Evolutionary conservation across 208 protist species (phyloP).

Genomic region (Blastocrithidia nonstop): DNA sequence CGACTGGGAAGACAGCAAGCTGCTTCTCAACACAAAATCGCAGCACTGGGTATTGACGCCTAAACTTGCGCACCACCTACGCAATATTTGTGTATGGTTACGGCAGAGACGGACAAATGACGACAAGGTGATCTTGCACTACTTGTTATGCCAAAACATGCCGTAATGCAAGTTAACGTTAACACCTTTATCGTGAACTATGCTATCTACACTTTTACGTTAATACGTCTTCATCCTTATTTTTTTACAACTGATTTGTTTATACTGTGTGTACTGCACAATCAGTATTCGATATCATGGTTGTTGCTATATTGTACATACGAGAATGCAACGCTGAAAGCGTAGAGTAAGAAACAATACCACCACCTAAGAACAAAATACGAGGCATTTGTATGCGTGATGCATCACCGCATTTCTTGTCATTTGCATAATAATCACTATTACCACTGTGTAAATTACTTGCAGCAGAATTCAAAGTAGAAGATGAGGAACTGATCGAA

Average conservation of each 20-base stretch:
- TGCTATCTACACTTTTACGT: neutral
- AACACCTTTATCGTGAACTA: neutral
- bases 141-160: too few relatives aligned
- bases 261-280: neutral
- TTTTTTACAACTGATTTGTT: neutral
- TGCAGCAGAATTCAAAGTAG: too few relatives aligned
- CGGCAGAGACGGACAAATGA: slow-evolving; percentile 63
- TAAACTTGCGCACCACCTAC: slow-evolving; percentile 16
- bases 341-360: slow-evolving; percentile 52
- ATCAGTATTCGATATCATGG: neutral
- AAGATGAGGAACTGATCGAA: too few relatives aligned
- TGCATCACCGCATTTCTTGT: slow-evolving; percentile 9
- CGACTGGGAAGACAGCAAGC: slow-evolving; percentile 45
- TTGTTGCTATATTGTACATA: slow-evolving; percentile 33
- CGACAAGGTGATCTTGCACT: slow-evolving; percentile 35
- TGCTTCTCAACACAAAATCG: slow-evolving; percentile 48
- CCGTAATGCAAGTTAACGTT: neutral
- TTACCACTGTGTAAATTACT: too few relatives aligned
- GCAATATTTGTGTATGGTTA: slow-evolving; percentile 12
- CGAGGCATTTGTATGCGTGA: too few relatives aligned
- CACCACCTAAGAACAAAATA: slow-evolving; percentile 74
- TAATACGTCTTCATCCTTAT: neutral
- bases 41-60: slow-evolving; percentile 58
- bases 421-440: neutral
- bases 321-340: slow-evolving; percentile 57